phyloP scores from a whole-genome alignment of 1,284 basidiomycete genomes.

The Mycosarcoma maydis region DNA sequence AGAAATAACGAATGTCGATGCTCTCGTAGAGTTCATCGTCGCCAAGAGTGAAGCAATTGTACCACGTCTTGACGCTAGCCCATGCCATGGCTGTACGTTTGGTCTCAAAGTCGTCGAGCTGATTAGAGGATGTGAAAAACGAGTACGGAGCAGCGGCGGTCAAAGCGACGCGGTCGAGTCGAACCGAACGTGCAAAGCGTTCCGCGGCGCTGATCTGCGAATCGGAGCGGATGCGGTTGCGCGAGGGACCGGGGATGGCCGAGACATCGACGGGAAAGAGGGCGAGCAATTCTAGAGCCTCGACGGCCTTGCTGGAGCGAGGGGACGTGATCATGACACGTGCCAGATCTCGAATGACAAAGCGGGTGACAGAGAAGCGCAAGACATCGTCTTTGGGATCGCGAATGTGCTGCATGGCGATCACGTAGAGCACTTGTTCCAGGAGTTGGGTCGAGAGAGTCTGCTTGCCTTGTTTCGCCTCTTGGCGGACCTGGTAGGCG shows the following conservation, averaged over 20 bases:
- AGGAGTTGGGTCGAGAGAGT: slow-evolving; percentile 38
- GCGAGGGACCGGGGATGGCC: slow-evolving; percentile 32
- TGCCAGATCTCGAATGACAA: slow-evolving; percentile 32
- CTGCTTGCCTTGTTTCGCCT: slow-evolving; percentile 25
- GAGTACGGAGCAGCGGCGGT: slow-evolving; percentile 36
- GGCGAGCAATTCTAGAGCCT: slow-evolving; percentile 35
- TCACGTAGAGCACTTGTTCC: slow-evolving; percentile 40
- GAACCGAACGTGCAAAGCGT: slow-evolving; percentile 30
- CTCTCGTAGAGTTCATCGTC: slow-evolving; percentile 45
- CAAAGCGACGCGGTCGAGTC: slow-evolving; percentile 35
- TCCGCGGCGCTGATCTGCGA: slow-evolving; percentile 31
- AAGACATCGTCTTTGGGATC: slow-evolving; percentile 34
- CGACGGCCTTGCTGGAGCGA: slow-evolving; percentile 25
- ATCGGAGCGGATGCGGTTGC: slow-evolving; percentile 38
- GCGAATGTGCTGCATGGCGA: slow-evolving; percentile 43
- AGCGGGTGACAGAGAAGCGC: slow-evolving; percentile 30
- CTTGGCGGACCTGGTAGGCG: slow-evolving; percentile 35
- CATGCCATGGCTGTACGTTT: slow-evolving; percentile 33
- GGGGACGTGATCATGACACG: slow-evolving; percentile 40
- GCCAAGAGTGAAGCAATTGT: slow-evolving; percentile 35
- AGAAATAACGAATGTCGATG: slow-evolving; percentile 28
- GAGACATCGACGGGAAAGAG: slow-evolving; percentile 45
- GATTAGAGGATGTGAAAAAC: slow-evolving; percentile 20
- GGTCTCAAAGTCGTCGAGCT: slow-evolving; percentile 34
- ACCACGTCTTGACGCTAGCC: slow-evolving; percentile 44